phyloP scores from a whole-genome alignment of 441 rosid species.

The Syzygium malaccense region DNA sequence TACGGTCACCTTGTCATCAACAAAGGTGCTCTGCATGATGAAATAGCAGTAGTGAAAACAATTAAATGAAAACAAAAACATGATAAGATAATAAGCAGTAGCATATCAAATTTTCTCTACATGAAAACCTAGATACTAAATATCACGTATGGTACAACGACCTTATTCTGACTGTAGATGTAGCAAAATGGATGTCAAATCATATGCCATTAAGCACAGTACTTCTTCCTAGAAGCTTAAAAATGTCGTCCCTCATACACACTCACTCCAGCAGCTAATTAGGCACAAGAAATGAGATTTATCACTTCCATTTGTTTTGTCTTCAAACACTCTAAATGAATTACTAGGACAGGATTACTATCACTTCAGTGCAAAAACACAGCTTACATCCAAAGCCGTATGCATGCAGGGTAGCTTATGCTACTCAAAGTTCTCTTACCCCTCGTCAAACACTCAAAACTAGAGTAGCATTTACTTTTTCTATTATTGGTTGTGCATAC shows the following conservation, averaged over 20 bases:
- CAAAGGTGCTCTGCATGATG: slow-evolving; percentile 65
- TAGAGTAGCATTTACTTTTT: neutral
- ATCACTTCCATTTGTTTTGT: neutral
- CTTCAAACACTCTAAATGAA: neutral
- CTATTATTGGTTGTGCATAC: neutral
- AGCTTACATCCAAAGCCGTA: neutral
- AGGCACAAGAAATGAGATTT: neutral
- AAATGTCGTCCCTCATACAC: neutral
- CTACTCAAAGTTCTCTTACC: neutral
- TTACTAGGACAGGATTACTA: neutral
- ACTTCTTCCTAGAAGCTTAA: neutral
- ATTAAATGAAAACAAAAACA: neutral
- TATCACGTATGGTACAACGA: neutral
- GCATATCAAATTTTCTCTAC: neutral
- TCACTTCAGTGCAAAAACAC: neutral
- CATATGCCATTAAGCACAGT: neutral
- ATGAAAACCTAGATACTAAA: neutral
- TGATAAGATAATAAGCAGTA: neutral
- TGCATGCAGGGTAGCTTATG: neutral
- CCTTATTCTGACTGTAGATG: neutral
- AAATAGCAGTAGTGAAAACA: neutral
- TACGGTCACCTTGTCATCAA: slow-evolving; percentile 51
- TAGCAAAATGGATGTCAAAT: neutral
- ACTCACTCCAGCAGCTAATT: neutral
- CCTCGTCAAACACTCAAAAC: neutral